These are phyloP conservation scores for Paraphoma sp. DNA, from an alignment of 2,329 filamentous ascomycete genomes.

Conservation along the genomic window DNA sequence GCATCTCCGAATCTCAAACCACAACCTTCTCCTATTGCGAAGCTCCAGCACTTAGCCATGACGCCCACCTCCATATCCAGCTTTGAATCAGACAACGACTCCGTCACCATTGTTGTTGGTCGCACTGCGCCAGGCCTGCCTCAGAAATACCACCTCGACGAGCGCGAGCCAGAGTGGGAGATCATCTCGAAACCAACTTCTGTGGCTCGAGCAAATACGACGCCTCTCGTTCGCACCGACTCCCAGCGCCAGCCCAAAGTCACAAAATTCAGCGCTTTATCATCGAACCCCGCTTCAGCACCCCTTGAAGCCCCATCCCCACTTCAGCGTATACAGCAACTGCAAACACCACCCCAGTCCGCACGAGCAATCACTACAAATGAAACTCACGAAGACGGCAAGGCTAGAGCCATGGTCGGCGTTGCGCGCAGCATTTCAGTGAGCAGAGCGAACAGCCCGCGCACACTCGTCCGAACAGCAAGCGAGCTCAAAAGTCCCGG, in stretches of 20 bases:
- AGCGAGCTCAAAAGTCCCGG: conserved; percentile 14
- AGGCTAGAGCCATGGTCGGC: conserved; percentile 35
- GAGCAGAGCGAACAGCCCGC: conserved; percentile 33
- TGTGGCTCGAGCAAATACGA: conserved; percentile 14
- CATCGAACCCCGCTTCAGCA: conserved; percentile 37
- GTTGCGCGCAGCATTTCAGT: conserved; percentile 43
- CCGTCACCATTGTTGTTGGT: conserved; percentile 33
- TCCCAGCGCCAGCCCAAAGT: conserved; percentile 29
- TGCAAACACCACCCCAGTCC: conserved; percentile 25
- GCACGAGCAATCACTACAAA: conserved; percentile 20
- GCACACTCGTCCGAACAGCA: conserved; percentile 22
- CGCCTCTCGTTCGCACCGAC: conserved; percentile 13
- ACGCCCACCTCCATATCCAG: conserved; percentile 36
- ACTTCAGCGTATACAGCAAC: conserved; percentile 23
- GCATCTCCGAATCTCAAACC: conserved; percentile 8
- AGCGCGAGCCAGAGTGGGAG: conserved; percentile 41
- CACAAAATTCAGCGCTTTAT: conserved; percentile 35
- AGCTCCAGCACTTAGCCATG: conserved; percentile 21
- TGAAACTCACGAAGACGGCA: conserved; percentile 7
- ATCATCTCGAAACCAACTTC: conserved; percentile 34
- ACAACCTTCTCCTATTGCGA: conserved; percentile 16
- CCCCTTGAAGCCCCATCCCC: conserved; percentile 30
- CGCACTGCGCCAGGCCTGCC: conserved; percentile 20
- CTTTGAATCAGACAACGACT: conserved; percentile 41
- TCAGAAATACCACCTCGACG: conserved; percentile 29